A percentile compares a stretch with the other conserved stretches of the same genome.
These are phyloP conservation scores for Epichloe festucae DNA, from an alignment of 2,329 filamentous ascomycete genomes.

Conservation along the genomic window DNA sequence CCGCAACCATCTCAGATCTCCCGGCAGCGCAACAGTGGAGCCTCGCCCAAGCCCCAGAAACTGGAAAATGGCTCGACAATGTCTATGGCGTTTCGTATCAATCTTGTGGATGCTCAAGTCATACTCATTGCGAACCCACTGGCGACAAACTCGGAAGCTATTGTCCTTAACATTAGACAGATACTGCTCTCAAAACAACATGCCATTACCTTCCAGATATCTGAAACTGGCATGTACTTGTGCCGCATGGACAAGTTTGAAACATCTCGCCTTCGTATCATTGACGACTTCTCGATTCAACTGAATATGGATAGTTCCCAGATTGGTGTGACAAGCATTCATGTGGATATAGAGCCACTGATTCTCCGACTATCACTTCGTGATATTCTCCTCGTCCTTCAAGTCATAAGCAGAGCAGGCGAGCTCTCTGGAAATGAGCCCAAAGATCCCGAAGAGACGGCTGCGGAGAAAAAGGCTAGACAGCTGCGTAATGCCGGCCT, in stretches of 20 bases:
- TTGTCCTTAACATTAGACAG: constrained; percentile 89
- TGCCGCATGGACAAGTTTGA: constrained; percentile 98
- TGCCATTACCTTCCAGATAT: constrained; percentile 83
- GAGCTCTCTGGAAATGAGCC: constrained; percentile 64
- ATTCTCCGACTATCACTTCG: constrained; percentile 81
- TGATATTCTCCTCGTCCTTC: constrained; percentile 86
- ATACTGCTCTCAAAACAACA: constrained; percentile 88
- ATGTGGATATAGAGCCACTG: constrained; percentile 79
- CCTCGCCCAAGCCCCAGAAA: neutral
- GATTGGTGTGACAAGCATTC: constrained; percentile 59
- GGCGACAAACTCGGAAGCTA: constrained; percentile 81
- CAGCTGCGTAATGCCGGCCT: constrained; percentile 36
- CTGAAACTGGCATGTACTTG: constrained; percentile 92
- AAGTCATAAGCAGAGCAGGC: constrained; percentile 82
- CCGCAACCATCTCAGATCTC: constrained; percentile 16
- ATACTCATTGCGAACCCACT: constrained; percentile 93
- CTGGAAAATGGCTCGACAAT: constrained; percentile 31
- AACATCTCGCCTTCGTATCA: constrained; percentile 73
- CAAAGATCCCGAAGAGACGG: constrained; percentile 22
- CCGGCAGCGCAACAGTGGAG: constrained; percentile 10
- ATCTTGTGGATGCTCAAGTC: constrained; percentile 90
- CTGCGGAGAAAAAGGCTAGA: constrained; percentile 41
- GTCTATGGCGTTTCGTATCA: constrained; percentile 77
- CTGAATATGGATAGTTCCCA: constrained; percentile 67
- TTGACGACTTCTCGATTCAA: constrained; percentile 92